Conservation (phyloP, 179 eudicot species). For the Spergularia azorica region DNA sequence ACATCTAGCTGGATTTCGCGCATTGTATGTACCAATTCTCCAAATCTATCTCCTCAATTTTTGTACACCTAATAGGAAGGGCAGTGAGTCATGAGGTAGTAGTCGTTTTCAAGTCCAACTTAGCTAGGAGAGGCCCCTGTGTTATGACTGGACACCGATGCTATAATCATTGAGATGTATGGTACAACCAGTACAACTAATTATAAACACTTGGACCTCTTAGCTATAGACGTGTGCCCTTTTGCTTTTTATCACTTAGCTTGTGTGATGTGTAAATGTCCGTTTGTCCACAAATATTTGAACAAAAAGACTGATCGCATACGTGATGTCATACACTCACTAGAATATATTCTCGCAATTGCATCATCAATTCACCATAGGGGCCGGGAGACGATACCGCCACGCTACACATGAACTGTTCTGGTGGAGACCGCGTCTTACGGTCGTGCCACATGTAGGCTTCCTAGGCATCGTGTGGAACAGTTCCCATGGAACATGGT, state of each 20-base stretch:
- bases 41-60: background rate
- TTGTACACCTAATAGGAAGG: background rate
- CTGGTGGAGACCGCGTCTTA: too few species aligned
- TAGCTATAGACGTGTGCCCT: constrained; percentile 4
- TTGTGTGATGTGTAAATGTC: background rate
- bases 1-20: background rate
- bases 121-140: background rate
- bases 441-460: too few species aligned
- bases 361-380: too few species aligned
- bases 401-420: too few species aligned
- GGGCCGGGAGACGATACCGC: too few species aligned
- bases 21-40: background rate
- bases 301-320: too few species aligned
- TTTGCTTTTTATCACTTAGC: background rate
- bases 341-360: background rate
- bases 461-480: too few species aligned
- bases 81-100: constrained; percentile 5
- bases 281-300: too few species aligned
- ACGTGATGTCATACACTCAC: background rate
- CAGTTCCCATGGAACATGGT: too few species aligned
- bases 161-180: background rate
- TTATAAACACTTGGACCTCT: constrained; percentile 16
- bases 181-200: constrained; percentile 18
- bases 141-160: background rate
- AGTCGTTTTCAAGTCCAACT: constrained; percentile 22